These are phyloP conservation scores for Entomortierella parvispora DNA, from an alignment of 192 early-diverging fungal genomes.

Conservation along the genomic window DNA sequence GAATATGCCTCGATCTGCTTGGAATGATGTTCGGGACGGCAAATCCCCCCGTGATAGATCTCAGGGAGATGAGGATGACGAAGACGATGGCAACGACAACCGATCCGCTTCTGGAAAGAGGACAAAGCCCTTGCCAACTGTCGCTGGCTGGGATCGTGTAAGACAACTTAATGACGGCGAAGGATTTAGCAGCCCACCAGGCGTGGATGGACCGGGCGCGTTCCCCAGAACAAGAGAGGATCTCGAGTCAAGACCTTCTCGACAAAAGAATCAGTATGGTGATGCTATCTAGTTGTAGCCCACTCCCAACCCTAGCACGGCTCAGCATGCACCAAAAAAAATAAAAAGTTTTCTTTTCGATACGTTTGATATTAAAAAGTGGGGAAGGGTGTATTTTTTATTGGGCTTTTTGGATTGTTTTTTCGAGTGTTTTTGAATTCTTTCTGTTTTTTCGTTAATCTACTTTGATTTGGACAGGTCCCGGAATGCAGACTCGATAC, in stretches of 20 bases:
- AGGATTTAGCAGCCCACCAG: background rate
- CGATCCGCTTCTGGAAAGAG: background rate
- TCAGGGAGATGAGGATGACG: background rate
- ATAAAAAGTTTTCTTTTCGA: background rate
- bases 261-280: constrained; percentile 36
- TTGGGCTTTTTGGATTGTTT: background rate
- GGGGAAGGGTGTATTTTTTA: background rate
- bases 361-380: background rate
- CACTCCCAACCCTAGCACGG: too few species aligned
- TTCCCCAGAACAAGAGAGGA: constrained; percentile 46
- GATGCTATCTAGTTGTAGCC: constrained; percentile 10
- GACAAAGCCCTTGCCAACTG: background rate
- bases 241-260: constrained; percentile 17
- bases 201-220: constrained; percentile 33
- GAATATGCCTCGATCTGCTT: constrained; percentile 39
- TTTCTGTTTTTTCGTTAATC: background rate
- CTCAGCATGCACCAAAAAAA: too few species aligned
- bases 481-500: constrained; percentile 86
- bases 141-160: constrained; percentile 28
- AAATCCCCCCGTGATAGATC: background rate
- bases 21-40: constrained; percentile 31
- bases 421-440: background rate
- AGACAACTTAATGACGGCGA: background rate
- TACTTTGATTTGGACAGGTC: constrained; percentile 71
- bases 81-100: background rate